Evolutionary conservation across 192 early-diverging fungal species (phyloP), one percentile per base, ranked within the genome.

Genomic region (Coemansia sp.): DNA sequence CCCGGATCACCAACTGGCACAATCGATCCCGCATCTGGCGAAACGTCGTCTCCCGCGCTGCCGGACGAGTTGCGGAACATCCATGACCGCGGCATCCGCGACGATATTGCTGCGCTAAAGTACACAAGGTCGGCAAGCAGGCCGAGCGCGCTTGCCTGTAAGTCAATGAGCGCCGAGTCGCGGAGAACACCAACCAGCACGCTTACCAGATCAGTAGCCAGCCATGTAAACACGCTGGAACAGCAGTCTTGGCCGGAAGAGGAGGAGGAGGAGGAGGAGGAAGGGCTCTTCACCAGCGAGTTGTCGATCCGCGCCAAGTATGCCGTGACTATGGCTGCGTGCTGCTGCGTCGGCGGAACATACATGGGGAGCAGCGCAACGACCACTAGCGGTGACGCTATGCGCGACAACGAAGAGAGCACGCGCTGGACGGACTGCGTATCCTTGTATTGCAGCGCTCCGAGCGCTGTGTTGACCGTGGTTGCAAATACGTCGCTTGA

Each of bases 1-100:
- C 73, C 79, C 0, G 79, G 79, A 10, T 73, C 73, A 11, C 66
- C 70, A 25, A 49, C 64, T 19, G 53, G 17, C 17, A 41, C 22
- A 20, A 33, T 50, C 8, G 34, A 17, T 29, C 11, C 35, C 46
- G 49, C 49, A 3, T 29, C 29, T 61, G 59, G 6, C 45, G 45
- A 19, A 19, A 17, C 6, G 19, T 19, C 45, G 45, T 19, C 5
- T 20, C 62, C 68, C 19, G 33, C 62, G 36, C 62, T 62, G 22
- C 72, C 77, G 0, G 73, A 71, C 5, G 65, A 63, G 52, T 58
- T 49, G 38, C 69, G 72, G 46, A 67, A 58, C 19, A 63, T 11
- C 79, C 79, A 81, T 9, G 64, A 35, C 9, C 43, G 42, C 2
- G 71, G 69, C 66, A 81, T 63, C 11, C 67, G 69, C 45, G 43